Evolutionary conservation across 495 filamentous ascomycete genomes (phyloP).

Genomic region (Talaromyces proteolyticus): DNA sequence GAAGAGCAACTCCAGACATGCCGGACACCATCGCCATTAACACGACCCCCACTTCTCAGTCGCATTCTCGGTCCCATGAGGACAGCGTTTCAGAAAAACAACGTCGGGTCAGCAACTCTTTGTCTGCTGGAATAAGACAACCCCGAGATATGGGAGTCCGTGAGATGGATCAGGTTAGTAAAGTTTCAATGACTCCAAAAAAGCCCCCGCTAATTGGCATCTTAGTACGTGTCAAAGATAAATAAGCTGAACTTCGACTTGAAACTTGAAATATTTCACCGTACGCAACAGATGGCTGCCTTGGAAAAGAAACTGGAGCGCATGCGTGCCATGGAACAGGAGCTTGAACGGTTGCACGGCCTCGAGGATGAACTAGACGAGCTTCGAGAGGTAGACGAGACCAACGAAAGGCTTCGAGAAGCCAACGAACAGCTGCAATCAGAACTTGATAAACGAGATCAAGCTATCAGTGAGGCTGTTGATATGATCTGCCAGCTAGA

Average conservation of each 20-base stretch:
- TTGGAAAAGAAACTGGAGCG: slow-evolving; percentile 65
- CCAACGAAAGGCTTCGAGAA: slow-evolving; percentile 34
- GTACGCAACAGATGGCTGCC: slow-evolving; percentile 54
- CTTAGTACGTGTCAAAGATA: slow-evolving; percentile 52
- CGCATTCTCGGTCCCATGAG: slow-evolving; percentile 17
- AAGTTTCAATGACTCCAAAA: neutral
- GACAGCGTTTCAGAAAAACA: slow-evolving; percentile 33
- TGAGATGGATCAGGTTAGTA: slow-evolving; percentile 43
- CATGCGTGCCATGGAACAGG: slow-evolving; percentile 59
- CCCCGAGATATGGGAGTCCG: slow-evolving; percentile 44
- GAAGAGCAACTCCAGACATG: slow-evolving; percentile 19
- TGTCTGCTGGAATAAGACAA: slow-evolving; percentile 18
- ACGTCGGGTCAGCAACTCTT: slow-evolving; percentile 20
- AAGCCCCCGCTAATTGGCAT: neutral
- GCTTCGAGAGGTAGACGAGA: slow-evolving; percentile 50
- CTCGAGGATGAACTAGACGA: slow-evolving; percentile 59
- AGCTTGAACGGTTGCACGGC: slow-evolving; percentile 59
- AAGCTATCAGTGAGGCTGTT: slow-evolving; percentile 76
- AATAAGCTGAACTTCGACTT: slow-evolving; percentile 89
- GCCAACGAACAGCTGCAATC: slow-evolving; percentile 62
- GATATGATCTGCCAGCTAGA: slow-evolving; percentile 73
- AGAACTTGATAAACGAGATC: slow-evolving; percentile 71
- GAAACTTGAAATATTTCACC: slow-evolving; percentile 77
- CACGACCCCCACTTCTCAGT: slow-evolving; percentile 26
- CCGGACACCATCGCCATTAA: slow-evolving; percentile 15